phyloP scores from a whole-genome alignment of 1,284 basidiomycete genomes.

The Thelephora terrestris region DNA sequence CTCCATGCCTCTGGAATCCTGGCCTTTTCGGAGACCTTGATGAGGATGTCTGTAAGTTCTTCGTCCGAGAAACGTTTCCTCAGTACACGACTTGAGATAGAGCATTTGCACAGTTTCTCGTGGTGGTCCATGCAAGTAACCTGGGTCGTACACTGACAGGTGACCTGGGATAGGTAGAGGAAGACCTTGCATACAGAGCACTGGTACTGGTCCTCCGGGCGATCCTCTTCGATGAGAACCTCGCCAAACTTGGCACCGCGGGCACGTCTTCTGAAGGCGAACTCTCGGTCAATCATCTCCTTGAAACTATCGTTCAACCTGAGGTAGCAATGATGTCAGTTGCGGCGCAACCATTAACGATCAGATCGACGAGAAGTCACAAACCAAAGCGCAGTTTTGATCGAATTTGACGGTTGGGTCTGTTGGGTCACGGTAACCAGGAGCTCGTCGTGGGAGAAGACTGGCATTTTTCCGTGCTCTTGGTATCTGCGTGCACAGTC shows the following conservation, averaged over 20 bases:
- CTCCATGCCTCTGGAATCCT: conserved; percentile 70
- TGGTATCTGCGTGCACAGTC: conserved; percentile 87
- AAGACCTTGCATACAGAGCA: conserved; percentile 91
- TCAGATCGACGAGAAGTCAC: conserved; percentile 20
- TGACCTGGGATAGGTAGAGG: conserved; percentile 92
- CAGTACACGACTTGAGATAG: conserved; percentile 49
- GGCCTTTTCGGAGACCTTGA: conserved; percentile 63
- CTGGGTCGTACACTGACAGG: conserved; percentile 65
- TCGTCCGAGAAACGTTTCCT: conserved; percentile 79
- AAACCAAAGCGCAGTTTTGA: conserved; percentile 88
- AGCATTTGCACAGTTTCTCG: conserved; percentile 66
- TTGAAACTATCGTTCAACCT: conserved; percentile 79
- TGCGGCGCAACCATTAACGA: conserved; percentile 9
- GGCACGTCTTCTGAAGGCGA: conserved; percentile 52
- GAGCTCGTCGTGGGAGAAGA: conserved; percentile 97
- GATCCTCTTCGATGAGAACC: conserved; percentile 69
- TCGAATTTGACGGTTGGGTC: conserved; percentile 87
- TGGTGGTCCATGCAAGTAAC: conserved; percentile 86
- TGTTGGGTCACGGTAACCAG: conserved; percentile 93
- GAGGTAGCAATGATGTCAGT: conserved; percentile 9
- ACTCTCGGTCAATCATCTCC: conserved; percentile 87
- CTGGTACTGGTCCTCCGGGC: conserved; percentile 89
- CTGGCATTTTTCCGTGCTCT: conserved; percentile 84
- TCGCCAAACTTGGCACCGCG: conserved; percentile 55
- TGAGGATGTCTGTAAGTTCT: conserved; percentile 61